These are phyloP conservation scores for Perkinsus olseni DNA, from an alignment of 169 alveolate genomes.

Conservation along the genomic window DNA sequence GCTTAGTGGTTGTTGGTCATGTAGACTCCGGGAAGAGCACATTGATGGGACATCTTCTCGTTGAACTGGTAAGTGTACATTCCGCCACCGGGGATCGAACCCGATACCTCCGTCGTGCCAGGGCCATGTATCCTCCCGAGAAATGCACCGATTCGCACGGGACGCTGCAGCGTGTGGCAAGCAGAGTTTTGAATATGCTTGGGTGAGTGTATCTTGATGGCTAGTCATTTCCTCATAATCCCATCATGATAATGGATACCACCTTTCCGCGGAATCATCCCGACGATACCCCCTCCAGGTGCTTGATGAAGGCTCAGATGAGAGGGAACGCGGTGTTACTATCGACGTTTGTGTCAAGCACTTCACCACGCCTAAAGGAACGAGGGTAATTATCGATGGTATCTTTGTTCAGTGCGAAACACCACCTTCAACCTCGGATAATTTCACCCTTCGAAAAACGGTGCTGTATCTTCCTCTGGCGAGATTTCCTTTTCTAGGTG, in stretches of 20 bases:
- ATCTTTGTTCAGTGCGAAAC: no score
- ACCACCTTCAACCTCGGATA: no score
- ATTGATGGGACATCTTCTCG: conserved; percentile 64
- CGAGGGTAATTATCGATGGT: not conserved
- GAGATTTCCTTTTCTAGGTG: conserved; percentile 42
- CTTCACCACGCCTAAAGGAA: conserved; percentile 38
- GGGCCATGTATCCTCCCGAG: not conserved
- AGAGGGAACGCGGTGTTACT: conserved; percentile 73
- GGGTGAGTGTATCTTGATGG: conserved; percentile 59
- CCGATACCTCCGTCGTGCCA: not conserved
- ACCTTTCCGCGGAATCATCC: not conserved
- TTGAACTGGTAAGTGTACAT: conserved; percentile 9
- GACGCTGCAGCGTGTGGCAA: conserved; percentile 81
- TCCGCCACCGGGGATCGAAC: conserved; percentile 38
- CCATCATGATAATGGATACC: not conserved
- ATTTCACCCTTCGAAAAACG: no score
- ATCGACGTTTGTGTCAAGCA: conserved; percentile 67
- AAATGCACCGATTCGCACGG: not conserved
- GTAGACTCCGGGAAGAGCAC: conserved; percentile 87
- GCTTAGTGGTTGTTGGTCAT: conserved; percentile 79
- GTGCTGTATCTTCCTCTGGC: no score
- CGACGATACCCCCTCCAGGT: not conserved
- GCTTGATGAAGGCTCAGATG: conserved; percentile 29
- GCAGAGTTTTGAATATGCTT: conserved; percentile 89
- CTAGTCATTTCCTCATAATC: not conserved